These are phyloP conservation scores for Xylariaceae sp. DNA, from an alignment of 2,329 filamentous ascomycete species.

Conservation along the genomic window DNA sequence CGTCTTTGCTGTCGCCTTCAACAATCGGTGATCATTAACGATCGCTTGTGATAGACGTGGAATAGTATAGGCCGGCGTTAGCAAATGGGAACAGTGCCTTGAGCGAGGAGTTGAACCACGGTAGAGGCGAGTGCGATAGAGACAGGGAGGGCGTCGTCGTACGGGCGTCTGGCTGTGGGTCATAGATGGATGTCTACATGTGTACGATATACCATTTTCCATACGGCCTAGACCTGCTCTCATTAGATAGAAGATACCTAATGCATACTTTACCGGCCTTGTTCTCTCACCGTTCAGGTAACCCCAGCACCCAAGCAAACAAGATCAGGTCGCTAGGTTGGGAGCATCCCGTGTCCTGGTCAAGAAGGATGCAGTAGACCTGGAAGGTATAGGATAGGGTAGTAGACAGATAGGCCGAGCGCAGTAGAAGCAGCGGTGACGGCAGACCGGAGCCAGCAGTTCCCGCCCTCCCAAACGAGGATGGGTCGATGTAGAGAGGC, in stretches of 20 bases:
- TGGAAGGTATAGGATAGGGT: too few relatives aligned
- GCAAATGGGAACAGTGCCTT: slow-evolving; percentile 18
- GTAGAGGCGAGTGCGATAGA: background rate
- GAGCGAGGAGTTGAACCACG: slow-evolving; percentile 4
- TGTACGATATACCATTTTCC: too few relatives aligned
- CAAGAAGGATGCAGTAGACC: too few relatives aligned
- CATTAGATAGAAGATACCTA: too few relatives aligned
- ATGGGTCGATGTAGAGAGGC: background rate
- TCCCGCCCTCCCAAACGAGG: slow-evolving; percentile 10
- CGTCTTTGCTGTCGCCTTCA: background rate
- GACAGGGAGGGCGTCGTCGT: background rate
- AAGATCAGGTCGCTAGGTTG: too few relatives aligned
- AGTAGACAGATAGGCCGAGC: slow-evolving; percentile 2
- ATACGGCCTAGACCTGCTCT: too few relatives aligned
- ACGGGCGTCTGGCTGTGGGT: slow-evolving; percentile 1
- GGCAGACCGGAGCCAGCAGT: slow-evolving; percentile 19
- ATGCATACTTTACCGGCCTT: too few relatives aligned
- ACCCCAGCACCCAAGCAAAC: too few relatives aligned
- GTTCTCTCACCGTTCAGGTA: too few relatives aligned
- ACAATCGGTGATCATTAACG: background rate
- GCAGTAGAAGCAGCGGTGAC: slow-evolving; percentile 11
- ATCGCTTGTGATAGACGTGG: slow-evolving; percentile 17
- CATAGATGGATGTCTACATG: slow-evolving; percentile 9
- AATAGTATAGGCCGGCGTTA: slow-evolving; percentile 6
- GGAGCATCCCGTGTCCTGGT: too few relatives aligned